Base-by-base conservation (phyloP, 192 early-diverging fungal genomes). In the Linnemannia zychae region DNA sequence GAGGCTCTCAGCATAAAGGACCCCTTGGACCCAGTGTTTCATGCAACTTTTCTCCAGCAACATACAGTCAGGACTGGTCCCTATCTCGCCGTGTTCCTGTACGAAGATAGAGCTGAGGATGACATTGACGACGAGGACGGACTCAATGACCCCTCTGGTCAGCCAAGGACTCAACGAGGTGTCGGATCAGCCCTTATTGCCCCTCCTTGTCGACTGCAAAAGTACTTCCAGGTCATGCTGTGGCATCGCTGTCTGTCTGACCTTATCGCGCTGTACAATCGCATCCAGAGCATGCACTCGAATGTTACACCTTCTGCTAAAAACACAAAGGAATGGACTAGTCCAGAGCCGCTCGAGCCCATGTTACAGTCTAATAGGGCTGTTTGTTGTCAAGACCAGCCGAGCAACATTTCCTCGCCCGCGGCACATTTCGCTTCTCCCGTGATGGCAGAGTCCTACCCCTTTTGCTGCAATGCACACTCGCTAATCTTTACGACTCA, bases 391-490 rank as follows among this genome's bases (percentile, higher is more conserved):
- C 74, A 76, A 63, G 74, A 76, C 11, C 22, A n/a, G 28, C 72
- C 72, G 18, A 57, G 13, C 37, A 31, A 1, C 33, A 49, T 22
- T 5, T 17, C 67, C n/a, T 36, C 48, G 17, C 9, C 53, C 40
- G 6, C 18, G 48, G 17, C 44, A 13, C 20, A 47, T 72, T 47
- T 3, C 13, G 18, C 40, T 28, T 38, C 73, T 15, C 5, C 73
- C 33, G n/a, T 24, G 37, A 40, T 28, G 36, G 34, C 13, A 50
- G n/a, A 66, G 9, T 53, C 75, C 9, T 85, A 79, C 38, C 83
- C 83, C n/a, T 79, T 85, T 40, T 85, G 83, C 65, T 85, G 83
- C 34, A 72, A 79, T 15, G 83, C 83, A 0, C 83, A 85, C 48
- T 85, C 83, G 48, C 70, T 85, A 2, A 65, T 76, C 24, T 85